Evolutionary conservation across 2,329 filamentous ascomycete genomes (phyloP).

Genomic region (Aspergillus ustus): DNA sequence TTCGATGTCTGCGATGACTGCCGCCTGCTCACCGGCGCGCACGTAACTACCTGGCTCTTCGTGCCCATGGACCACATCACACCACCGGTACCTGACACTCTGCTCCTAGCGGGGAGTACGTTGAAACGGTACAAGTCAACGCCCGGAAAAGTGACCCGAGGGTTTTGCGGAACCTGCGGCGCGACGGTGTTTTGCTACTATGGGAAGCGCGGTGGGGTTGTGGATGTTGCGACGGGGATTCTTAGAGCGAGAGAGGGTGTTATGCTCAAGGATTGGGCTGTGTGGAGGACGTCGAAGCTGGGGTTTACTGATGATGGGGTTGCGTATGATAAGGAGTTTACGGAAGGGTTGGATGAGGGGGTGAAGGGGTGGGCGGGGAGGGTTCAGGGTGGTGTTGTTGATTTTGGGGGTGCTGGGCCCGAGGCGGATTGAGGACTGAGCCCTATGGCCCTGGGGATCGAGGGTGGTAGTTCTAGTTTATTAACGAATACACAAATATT

Average conservation of each 20-base stretch:
- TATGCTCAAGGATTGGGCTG: slow-evolving; percentile 48
- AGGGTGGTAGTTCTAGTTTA: no score
- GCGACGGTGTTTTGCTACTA: slow-evolving; percentile 48
- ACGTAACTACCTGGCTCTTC: slow-evolving; percentile 50
- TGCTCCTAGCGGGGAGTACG: slow-evolving; percentile 38
- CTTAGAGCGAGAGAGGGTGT: slow-evolving; percentile 44
- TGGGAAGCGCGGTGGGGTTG: slow-evolving; percentile 39
- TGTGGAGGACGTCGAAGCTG: slow-evolving; percentile 46
- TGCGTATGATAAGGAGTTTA: slow-evolving; percentile 28
- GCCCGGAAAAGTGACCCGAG: slow-evolving; percentile 36
- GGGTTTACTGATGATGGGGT: slow-evolving; percentile 23
- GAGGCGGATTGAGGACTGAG: background rate
- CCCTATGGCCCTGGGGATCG: no score
- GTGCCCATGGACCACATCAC: slow-evolving; percentile 41
- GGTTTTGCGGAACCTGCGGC: slow-evolving; percentile 53
- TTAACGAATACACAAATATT: no score
- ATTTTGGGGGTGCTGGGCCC: background rate
- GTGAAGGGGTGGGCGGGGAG: slow-evolving; percentile 27
- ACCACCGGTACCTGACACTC: slow-evolving; percentile 25
- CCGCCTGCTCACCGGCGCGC: slow-evolving; percentile 45
- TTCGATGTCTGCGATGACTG: slow-evolving; percentile 44
- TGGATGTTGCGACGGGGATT: slow-evolving; percentile 51
- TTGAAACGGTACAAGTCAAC: slow-evolving; percentile 47
- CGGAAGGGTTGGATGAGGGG: slow-evolving; percentile 23
- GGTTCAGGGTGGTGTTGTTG: background rate